These are phyloP conservation scores for Gossypium armourianum DNA, from an alignment of 441 rosid genomes.

Conservation along the genomic window DNA sequence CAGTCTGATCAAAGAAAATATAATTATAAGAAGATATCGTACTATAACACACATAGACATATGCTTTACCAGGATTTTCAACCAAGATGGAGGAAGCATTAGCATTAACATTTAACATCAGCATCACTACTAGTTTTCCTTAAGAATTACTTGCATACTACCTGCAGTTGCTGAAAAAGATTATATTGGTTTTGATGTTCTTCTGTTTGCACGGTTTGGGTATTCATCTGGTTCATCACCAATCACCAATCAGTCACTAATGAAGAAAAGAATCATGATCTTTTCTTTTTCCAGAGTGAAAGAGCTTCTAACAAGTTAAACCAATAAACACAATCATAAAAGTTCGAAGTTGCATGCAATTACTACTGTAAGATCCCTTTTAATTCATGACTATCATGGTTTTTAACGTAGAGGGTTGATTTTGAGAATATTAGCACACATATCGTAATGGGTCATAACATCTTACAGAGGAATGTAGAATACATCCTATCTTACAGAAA, in stretches of 20 bases:
- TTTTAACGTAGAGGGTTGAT: neutral
- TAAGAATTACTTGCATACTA: neutral
- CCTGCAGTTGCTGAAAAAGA: constrained; percentile 14
- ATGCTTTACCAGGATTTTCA: neutral
- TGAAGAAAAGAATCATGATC: neutral
- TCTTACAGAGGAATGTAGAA: neutral
- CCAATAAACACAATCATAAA: neutral
- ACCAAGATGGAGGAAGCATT: neutral
- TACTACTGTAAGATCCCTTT: constrained; percentile 1
- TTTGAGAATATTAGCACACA: neutral
- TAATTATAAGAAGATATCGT: neutral
- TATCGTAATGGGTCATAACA: neutral
- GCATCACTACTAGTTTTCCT: neutral
- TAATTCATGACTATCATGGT: neutral
- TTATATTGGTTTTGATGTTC: constrained; percentile 8
- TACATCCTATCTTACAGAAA: neutral
- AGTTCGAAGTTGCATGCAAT: neutral
- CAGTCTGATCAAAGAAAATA: constrained; percentile 8
- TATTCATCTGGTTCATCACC: constrained; percentile 13
- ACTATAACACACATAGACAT: neutral
- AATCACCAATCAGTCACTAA: neutral
- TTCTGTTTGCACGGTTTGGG: constrained; percentile 8
- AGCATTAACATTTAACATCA: neutral
- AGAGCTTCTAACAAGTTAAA: neutral
- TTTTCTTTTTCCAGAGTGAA: neutral